phyloP scores from a whole-genome alignment of 257 asterid genomes.

The Nicotiana obtusifolia region DNA sequence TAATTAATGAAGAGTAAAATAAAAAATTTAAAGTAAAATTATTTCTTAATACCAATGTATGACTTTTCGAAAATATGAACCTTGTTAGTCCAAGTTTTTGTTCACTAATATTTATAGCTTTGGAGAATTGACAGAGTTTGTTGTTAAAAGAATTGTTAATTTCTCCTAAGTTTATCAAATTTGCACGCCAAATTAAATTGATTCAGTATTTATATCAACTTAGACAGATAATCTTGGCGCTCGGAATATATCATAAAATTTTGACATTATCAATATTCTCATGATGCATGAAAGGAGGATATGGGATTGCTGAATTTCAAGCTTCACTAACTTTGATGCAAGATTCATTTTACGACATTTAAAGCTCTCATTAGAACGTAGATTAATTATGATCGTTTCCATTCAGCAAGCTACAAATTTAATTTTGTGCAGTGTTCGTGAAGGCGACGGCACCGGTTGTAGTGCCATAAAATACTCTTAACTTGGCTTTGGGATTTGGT shows the following conservation, averaged over 20 bases:
- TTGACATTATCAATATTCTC: constrained; percentile 2
- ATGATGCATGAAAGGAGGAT: neutral
- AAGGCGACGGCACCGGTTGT: constrained; percentile 61
- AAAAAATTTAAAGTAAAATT: too few relatives aligned
- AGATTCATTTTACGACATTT: neutral
- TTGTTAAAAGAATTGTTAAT: neutral
- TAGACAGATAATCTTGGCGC: neutral
- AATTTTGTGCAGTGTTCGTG: constrained; percentile 40
- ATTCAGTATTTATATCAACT: neutral
- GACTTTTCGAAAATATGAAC: too few relatives aligned
- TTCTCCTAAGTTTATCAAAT: neutral
- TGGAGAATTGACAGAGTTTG: neutral
- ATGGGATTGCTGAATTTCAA: constrained; percentile 9
- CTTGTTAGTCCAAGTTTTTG: too few relatives aligned
- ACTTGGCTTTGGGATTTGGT: constrained; percentile 1
- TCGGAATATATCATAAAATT: neutral
- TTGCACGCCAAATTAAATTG: neutral
- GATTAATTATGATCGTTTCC: neutral
- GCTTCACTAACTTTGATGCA: constrained; percentile 10
- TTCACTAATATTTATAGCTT: neutral
- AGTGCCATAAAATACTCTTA: constrained; percentile 6
- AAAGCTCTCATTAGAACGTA: neutral
- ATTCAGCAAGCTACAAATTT: neutral
- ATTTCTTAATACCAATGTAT: too few relatives aligned
- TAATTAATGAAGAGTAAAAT: too few relatives aligned